Conservation (phyloP, 2,329 filamentous ascomycete species). For the Colletotrichum filicis region DNA sequence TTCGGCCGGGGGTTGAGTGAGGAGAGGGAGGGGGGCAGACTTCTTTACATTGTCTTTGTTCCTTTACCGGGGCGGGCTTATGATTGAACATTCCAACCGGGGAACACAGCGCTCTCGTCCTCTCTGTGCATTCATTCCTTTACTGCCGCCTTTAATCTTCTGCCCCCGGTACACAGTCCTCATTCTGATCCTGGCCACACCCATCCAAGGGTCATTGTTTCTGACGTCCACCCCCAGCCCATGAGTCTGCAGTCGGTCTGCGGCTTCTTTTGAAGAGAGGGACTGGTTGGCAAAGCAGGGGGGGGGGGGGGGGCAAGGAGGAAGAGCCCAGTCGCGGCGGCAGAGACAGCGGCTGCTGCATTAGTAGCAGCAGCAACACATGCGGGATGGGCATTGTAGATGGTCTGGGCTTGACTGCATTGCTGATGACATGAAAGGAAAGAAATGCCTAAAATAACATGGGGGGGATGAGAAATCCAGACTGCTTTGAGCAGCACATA, state of each 20-base stretch:
- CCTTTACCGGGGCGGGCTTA: constrained; percentile 14
- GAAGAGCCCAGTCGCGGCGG: constrained; percentile 7
- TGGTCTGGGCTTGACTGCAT: constrained; percentile 11
- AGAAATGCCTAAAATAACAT: constrained; percentile 25
- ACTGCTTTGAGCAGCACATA: constrained; percentile 22
- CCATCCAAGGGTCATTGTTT: constrained; percentile 29
- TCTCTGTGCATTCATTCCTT: constrained; percentile 32
- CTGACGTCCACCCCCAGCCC: constrained; percentile 9
- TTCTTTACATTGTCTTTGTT: constrained; percentile 33
- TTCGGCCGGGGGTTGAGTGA: constrained; percentile 19
- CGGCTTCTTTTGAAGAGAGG: constrained; percentile 29
- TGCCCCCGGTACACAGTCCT: constrained; percentile 19
- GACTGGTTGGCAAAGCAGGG: constrained; percentile 15
- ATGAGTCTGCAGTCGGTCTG: constrained; percentile 24
- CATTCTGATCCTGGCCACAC: constrained; percentile 18
- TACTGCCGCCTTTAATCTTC: constrained; percentile 18
- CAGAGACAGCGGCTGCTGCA: constrained; percentile 16
- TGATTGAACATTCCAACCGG: constrained; percentile 13
- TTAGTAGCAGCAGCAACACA: constrained; percentile 16
- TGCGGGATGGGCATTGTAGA: constrained; percentile 1
- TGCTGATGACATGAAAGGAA: constrained; percentile 27
- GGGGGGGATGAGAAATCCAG: background rate
- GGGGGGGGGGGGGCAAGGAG: background rate
- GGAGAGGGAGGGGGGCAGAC: background rate
- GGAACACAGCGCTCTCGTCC: constrained; percentile 14